A percentile compares a stretch with the other conserved stretches of the same genome.
Evolutionary conservation across 2,329 filamentous ascomycete species (phyloP).

Genomic region (Xylaria sp.): DNA sequence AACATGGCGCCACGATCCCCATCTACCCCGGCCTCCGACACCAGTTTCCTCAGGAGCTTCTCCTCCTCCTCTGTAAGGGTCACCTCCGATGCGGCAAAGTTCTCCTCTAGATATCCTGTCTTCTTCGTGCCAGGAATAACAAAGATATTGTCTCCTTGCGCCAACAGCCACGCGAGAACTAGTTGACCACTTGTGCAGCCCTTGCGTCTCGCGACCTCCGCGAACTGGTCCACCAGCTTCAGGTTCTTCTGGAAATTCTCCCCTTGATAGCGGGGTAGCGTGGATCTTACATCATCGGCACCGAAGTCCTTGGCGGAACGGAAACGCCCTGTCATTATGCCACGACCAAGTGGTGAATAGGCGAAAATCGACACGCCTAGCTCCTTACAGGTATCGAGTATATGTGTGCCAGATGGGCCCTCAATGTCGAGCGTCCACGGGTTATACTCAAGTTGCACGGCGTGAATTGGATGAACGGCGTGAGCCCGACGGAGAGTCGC

Average conservation of each 20-base stretch:
- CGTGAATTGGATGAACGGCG: slow-evolving; percentile 59
- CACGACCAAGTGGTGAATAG: slow-evolving; percentile 56
- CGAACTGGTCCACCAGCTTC: slow-evolving; percentile 44
- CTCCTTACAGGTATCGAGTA: slow-evolving; percentile 58
- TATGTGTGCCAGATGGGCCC: slow-evolving; percentile 47
- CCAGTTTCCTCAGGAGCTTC: slow-evolving; percentile 38
- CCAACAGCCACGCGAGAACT: slow-evolving; percentile 65
- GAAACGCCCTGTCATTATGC: slow-evolving; percentile 56
- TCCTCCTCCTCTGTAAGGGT: slow-evolving; percentile 43
- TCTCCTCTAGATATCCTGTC: slow-evolving; percentile 51
- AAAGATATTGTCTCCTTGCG: slow-evolving; percentile 57
- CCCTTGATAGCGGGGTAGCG: slow-evolving; percentile 53
- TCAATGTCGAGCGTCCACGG: slow-evolving; percentile 63
- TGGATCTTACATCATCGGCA: slow-evolving; percentile 15
- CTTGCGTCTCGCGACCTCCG: slow-evolving; percentile 45
- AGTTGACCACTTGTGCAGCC: slow-evolving; percentile 62
- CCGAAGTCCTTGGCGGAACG: slow-evolving; percentile 43
- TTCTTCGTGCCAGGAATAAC: slow-evolving; percentile 54
- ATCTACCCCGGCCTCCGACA: slow-evolving; percentile 21
- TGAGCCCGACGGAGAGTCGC: slow-evolving; percentile 60
- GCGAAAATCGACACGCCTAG: slow-evolving; percentile 57
- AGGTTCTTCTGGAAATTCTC: slow-evolving; percentile 64
- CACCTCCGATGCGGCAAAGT: slow-evolving; percentile 43
- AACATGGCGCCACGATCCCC: slow-evolving; percentile 25
- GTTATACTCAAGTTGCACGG: slow-evolving; percentile 65